Percentiles rank a stretch among this genome's conserved stretches.
Conservation (phyloP, 1,284 basidiomycete species). For the Cutaneotrichosporon cavernicola region DNA sequence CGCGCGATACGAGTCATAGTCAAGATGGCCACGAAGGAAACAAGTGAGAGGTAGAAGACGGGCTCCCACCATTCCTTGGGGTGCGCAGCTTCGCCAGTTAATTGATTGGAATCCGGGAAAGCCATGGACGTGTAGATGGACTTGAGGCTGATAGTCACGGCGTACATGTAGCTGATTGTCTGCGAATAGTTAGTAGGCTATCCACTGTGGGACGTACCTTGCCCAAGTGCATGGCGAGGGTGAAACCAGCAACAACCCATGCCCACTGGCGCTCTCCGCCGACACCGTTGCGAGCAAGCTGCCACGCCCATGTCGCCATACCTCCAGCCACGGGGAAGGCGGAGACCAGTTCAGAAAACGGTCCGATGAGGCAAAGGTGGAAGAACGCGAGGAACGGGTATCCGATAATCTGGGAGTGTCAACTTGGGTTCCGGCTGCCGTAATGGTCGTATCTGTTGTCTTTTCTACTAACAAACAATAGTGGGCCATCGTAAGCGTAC, state of each 20-base stretch:
- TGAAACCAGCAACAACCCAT: constrained; percentile 47
- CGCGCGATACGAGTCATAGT: constrained; percentile 9
- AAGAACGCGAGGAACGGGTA: constrained; percentile 45
- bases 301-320: constrained; percentile 51
- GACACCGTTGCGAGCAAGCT: constrained; percentile 40
- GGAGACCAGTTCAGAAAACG: constrained; percentile 45
- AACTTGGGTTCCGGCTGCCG: not conserved
- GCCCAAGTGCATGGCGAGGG: constrained; percentile 47
- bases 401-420: constrained; percentile 36
- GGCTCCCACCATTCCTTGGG: constrained; percentile 15
- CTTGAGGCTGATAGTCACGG: not conserved
- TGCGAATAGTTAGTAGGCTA: not conserved
- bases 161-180: not conserved
- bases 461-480: constrained; percentile 17
- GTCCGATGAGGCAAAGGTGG: constrained; percentile 39
- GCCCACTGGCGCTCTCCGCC: constrained; percentile 47
- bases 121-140: not conserved
- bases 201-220: constrained; percentile 31
- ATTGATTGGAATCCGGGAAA: not conserved
- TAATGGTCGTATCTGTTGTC: not conserved
- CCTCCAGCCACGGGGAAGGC: constrained; percentile 50
- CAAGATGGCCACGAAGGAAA: constrained; percentile 10
- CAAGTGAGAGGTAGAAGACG: constrained; percentile 9
- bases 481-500: constrained; percentile 1
- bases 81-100: not conserved